Evolutionary conservation across 1,284 basidiomycete species (phyloP), one percentile per base, ranked within the genome.

Genomic region (Coriolopsis trogii): DNA sequence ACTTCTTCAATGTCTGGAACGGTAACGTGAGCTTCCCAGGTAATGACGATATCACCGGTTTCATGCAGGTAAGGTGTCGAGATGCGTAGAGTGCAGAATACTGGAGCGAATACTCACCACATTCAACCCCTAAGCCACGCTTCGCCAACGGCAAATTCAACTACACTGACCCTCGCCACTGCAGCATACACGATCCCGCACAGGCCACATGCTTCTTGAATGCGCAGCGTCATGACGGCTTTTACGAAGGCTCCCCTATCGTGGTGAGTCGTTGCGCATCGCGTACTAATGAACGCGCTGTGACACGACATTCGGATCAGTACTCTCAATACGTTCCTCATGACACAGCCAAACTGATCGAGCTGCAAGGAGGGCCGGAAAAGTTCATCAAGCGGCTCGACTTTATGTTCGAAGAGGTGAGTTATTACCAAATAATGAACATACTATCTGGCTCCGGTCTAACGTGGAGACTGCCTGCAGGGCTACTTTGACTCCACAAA

Each of bases 111-210:
- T 36, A 15, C 2, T 55, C 16, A 9, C 6, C 12, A 25, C 15
- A 18, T 7, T 51, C n/a, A n/a, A n/a, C n/a, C n/a, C n/a, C 15
- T 12, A 49, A 85, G 80, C 82, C 80, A 6, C 73, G 80, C 6
- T 84, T 81, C 53, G 70, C 73, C 1, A 78, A 85, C 58, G 83
- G 84, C 3, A 80, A 78, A 0, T 86, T 80, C 67, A 81, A 80
- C 59, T 84, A 78, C 55, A 85, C 83, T 1, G 83, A 86, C 63
- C 84, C 84, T 0, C 70, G 82, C 12, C 83, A 85, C 63, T 87
- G 84, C 63, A 85, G 82, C 61, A 73, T 79, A 29, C 78, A 85
- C 53, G 83, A 85, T 60, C 82, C 81, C 0, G 67, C 67, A 3
- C 67, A 75, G 23, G 73, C 81, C 1, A 82, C 80, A 1, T 87